A percentile compares a stretch with the other conserved stretches of the same genome.
phyloP scores from a whole-genome alignment of 768 basidiomycete species.

The Macrocybe gigantea region DNA sequence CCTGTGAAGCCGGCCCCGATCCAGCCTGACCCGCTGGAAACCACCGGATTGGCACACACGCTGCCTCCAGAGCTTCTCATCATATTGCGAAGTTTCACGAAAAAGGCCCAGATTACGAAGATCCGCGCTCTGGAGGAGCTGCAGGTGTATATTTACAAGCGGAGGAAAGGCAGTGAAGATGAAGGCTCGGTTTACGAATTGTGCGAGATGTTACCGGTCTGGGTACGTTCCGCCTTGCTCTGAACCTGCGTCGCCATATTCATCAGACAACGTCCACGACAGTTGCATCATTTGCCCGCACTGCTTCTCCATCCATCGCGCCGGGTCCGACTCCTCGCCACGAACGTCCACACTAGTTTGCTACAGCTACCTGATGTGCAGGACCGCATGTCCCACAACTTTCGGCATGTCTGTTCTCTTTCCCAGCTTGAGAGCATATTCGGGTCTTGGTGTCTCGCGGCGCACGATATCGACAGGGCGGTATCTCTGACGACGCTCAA shows the following conservation, averaged over 20 bases:
- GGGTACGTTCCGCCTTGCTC: constrained; percentile 51
- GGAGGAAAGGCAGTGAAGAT: constrained; percentile 35
- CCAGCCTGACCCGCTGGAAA: constrained; percentile 82
- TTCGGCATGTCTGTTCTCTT: constrained; percentile 40
- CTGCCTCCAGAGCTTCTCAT: constrained; percentile 82
- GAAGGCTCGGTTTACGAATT: constrained; percentile 31
- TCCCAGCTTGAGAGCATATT: constrained; percentile 52
- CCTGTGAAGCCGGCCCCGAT: constrained; percentile 74
- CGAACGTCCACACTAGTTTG: constrained; percentile 57
- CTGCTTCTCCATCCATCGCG: constrained; percentile 78
- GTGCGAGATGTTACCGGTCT: constrained; percentile 76
- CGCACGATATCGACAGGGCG: constrained; percentile 65
- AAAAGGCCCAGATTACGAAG: constrained; percentile 88
- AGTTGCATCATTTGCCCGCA: constrained; percentile 86
- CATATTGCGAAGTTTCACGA: constrained; percentile 72
- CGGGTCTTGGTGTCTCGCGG: constrained; percentile 69
- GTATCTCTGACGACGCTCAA: constrained; percentile 45
- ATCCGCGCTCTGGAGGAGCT: constrained; percentile 83
- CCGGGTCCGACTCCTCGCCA: constrained; percentile 59
- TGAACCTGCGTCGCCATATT: not conserved
- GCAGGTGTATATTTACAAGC: constrained; percentile 59
- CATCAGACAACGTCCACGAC: not conserved
- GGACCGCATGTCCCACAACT: constrained; percentile 43
- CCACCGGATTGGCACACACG: constrained; percentile 65
- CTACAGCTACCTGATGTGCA: constrained; percentile 48